These are phyloP conservation scores for Podaxis mareebaensis DNA, from an alignment of 768 basidiomycete genomes.

Conservation along the genomic window DNA sequence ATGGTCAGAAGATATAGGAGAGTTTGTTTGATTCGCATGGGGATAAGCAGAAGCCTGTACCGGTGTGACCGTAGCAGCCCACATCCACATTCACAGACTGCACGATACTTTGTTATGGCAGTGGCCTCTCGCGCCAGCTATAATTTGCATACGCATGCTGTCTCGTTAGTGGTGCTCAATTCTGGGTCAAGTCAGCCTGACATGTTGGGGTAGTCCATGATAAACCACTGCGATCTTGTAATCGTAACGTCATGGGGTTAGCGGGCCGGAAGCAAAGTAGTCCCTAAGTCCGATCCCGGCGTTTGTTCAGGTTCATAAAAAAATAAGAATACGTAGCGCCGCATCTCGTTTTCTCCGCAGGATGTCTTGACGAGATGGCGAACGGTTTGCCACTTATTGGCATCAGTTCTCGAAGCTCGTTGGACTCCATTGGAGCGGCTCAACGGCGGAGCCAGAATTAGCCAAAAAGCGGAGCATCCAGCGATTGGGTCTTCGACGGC, in stretches of 20 bases:
- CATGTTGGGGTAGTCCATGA: neutral
- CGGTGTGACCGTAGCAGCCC: no score
- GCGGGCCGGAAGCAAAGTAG: neutral
- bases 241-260: neutral
- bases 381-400: neutral
- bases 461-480: neutral
- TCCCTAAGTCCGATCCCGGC: constrained; percentile 6
- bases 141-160: no score
- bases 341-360: neutral
- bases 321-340: no score
- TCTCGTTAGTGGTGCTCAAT: no score
- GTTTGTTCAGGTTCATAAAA: no score
- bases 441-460: neutral
- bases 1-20: no score
- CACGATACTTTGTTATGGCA: no score
- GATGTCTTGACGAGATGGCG: neutral
- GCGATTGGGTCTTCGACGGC: neutral
- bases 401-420: neutral
- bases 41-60: no score
- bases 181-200: no score
- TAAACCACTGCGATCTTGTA: neutral
- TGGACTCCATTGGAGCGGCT: neutral
- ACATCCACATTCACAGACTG: no score
- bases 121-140: no score
- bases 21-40: no score